Conservation (phyloP, 2,329 filamentous ascomycete species). For the Monascus ruber region DNA sequence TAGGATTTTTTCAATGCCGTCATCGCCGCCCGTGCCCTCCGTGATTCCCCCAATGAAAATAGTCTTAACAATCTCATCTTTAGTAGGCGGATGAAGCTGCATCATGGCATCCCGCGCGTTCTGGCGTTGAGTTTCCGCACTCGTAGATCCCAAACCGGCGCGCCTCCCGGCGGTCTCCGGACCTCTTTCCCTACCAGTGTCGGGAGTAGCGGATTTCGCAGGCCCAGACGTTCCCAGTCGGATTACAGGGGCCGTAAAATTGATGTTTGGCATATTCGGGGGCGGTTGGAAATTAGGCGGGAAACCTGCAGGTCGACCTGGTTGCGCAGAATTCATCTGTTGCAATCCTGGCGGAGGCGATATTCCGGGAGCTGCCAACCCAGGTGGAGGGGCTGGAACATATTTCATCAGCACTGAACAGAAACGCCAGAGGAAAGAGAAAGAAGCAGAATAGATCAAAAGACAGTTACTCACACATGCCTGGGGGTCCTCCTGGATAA, state of each 20-base stretch:
- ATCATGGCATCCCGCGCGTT: slow-evolving; percentile 58
- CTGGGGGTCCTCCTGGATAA: slow-evolving; percentile 66
- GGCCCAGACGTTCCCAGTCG: slow-evolving; percentile 67
- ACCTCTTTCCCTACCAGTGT: slow-evolving; percentile 35
- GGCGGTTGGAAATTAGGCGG: slow-evolving; percentile 79
- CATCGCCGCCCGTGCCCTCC: slow-evolving; percentile 63
- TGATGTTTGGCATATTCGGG: slow-evolving; percentile 89
- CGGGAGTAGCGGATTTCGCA: slow-evolving; percentile 45
- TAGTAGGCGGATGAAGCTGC: slow-evolving; percentile 66
- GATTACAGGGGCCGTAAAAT: slow-evolving; percentile 94
- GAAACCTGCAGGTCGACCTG: slow-evolving; percentile 68
- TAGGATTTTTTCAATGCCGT: slow-evolving; percentile 67
- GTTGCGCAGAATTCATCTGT: slow-evolving; percentile 60
- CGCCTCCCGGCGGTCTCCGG: slow-evolving; percentile 38
- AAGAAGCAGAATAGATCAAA: neutral
- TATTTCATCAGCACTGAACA: slow-evolving; percentile 5
- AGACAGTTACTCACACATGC: slow-evolving; percentile 54
- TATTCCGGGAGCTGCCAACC: slow-evolving; percentile 70
- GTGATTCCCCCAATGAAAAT: slow-evolving; percentile 84
- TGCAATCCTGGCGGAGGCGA: slow-evolving; percentile 67
- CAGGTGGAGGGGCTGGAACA: slow-evolving; percentile 58
- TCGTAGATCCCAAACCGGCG: slow-evolving; percentile 49
- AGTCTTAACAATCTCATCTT: slow-evolving; percentile 83
- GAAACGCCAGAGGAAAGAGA: slow-evolving; percentile 2
- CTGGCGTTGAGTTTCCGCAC: slow-evolving; percentile 55